A percentile compares a stretch with the other conserved stretches of the same genome.
phyloP scores from a whole-genome alignment of 805 yeast species.

The Hanseniaspora occidentalis region DNA sequence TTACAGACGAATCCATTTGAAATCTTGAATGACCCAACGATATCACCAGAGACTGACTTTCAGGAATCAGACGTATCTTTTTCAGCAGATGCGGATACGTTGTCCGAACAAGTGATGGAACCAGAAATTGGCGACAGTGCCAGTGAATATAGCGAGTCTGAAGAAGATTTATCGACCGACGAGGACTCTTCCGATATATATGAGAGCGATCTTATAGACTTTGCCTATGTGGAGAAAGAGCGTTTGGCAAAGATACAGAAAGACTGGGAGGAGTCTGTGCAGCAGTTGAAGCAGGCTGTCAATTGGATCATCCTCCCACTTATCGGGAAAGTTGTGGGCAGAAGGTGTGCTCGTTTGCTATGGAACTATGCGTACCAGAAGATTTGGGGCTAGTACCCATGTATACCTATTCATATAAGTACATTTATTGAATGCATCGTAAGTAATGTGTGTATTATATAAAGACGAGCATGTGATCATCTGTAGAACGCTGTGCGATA shows the following conservation, averaged over 20 bases:
- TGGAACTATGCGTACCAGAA: slow-evolving; percentile 12
- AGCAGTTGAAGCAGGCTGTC: slow-evolving; percentile 45
- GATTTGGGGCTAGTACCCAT: slow-evolving; percentile 10
- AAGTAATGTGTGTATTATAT: no score
- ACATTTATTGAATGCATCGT: no score
- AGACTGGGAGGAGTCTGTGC: slow-evolving; percentile 62
- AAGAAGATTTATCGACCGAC: not conserved
- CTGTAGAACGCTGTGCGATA: no score
- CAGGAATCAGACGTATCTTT: no score
- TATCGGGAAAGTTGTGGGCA: slow-evolving; percentile 54
- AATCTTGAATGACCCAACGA: not conserved
- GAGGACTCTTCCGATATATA: not conserved
- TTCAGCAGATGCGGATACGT: no score
- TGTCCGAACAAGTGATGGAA: no score
- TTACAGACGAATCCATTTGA: not conserved
- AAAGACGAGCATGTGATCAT: no score
- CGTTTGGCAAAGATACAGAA: slow-evolving; percentile 26
- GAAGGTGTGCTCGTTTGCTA: slow-evolving; percentile 36
- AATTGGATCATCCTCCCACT: slow-evolving; percentile 52
- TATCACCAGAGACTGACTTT: not conserved
- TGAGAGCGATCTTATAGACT: not conserved
- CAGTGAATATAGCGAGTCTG: not conserved
- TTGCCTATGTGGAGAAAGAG: not conserved
- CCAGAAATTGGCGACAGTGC: no score
- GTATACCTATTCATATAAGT: no score